Evolutionary conservation across 1,139 yeast species (phyloP).

Genomic region (Arxiozyma slooffiae): DNA sequence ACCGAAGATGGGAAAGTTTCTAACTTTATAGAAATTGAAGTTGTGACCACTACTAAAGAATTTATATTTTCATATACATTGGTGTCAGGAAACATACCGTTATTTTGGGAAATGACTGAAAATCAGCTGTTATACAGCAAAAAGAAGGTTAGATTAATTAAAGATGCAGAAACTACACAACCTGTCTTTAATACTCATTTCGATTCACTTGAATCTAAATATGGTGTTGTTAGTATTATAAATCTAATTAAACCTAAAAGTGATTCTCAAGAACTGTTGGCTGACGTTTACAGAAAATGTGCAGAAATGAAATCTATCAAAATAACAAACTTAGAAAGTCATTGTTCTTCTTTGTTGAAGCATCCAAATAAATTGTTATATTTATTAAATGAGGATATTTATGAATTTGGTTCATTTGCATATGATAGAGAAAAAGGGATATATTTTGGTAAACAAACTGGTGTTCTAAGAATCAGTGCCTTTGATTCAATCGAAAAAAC

Average conservation of each 20-base stretch:
- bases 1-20: conserved; percentile 66
- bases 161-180: conserved; percentile 56
- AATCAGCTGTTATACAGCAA: conserved; percentile 43
- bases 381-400: conserved; percentile 39
- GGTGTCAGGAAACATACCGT: conserved; percentile 60
- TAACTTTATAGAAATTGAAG: conserved; percentile 57
- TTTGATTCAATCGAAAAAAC: conserved; percentile 59
- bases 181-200: conserved; percentile 57
- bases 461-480: conserved; percentile 56
- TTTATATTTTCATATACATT: conserved; percentile 51
- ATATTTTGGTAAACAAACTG: conserved; percentile 57
- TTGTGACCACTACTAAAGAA: conserved; percentile 45
- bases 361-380: conserved; percentile 35
- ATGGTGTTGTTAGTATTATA: conserved; percentile 53
- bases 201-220: conserved; percentile 46
- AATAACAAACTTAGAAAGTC: conserved; percentile 30
- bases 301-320: conserved; percentile 27
- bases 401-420: conserved; percentile 58
- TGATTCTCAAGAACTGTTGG: conserved; percentile 35
- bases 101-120: conserved; percentile 48
- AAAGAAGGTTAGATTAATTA: conserved; percentile 40
- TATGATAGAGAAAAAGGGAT: conserved; percentile 41
- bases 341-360: conserved; percentile 29
- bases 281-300: conserved; percentile 30
- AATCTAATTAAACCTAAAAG: conserved; percentile 39